Base-by-base conservation (phyloP, 2,329 filamentous ascomycete genomes). In the Tolypocladium nubicola region DNA sequence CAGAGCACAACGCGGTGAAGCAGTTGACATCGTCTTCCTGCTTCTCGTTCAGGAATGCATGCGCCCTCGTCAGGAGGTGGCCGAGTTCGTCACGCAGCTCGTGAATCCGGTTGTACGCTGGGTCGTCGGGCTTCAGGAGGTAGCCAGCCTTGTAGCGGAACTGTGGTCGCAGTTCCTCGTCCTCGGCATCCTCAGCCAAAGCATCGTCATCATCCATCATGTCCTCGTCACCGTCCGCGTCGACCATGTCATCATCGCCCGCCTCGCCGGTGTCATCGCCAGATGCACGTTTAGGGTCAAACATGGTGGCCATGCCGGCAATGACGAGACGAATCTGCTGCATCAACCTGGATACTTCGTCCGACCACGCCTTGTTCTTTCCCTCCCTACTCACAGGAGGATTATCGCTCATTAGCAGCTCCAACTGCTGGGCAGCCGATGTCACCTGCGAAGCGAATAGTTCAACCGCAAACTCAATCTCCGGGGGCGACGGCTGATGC, bases 341-440 rank as follows among this genome's bases (percentile, higher is more conserved):
- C 57, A 99, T 80, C 63, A 96, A 90, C 57, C 94, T 80, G 2
- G 91, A 93, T 35, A 97, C 87, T 70, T 99, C 95, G 69, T 99
- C 94, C 0, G 93, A 97, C 94, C 94, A 99, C 66, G 97, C 93
- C 72, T 97, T 99, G 64, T 96, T 95, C 70, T 93, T 96, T 41
- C 94, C 94, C 63, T 92, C 93, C 57, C 93, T 84, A 71, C 91
- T 95, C 56, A 97, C 87, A 2, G 85, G 87, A 1, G 91, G 87
- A 40, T 87, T 82, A 52, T 90, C 86, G 60, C 89, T 86, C 67
- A 90, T 95, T n/a, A 99, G 79, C 9, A 86, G 82, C 61, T 84
- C 82, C 14, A 99, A 75, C 60, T 90, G 85, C 58, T 85, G 77
- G 59, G 93, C 81, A 2, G 93, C 92, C 45, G 83, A 85, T 57